These are phyloP conservation scores for Penicillium daleae DNA, from an alignment of 495 filamentous ascomycete genomes.

Conservation along the genomic window DNA sequence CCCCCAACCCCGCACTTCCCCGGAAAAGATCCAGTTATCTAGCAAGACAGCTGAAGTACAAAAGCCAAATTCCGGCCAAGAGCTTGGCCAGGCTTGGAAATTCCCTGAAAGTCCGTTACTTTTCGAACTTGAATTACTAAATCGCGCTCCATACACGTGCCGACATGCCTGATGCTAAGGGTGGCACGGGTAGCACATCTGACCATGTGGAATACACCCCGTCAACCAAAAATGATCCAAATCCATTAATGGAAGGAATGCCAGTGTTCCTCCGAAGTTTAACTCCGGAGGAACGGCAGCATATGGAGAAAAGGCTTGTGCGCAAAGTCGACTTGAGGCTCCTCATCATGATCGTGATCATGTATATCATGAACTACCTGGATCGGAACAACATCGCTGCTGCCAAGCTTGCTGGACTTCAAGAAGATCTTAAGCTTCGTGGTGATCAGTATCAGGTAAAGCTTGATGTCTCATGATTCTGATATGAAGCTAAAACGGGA, in stretches of 20 bases:
- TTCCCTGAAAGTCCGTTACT: not conserved
- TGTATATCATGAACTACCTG: slow-evolving; percentile 56
- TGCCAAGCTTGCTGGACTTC: slow-evolving; percentile 43
- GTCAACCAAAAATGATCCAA: slow-evolving; percentile 10
- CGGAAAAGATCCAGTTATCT: slow-evolving; percentile 5
- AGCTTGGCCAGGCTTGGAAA: slow-evolving; percentile 8
- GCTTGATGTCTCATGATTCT: not conserved
- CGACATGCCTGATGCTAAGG: slow-evolving; percentile 16
- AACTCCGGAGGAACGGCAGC: slow-evolving; percentile 12
- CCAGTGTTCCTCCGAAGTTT: slow-evolving; percentile 13
- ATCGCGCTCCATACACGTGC: not conserved
- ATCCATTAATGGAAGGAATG: slow-evolving; percentile 9
- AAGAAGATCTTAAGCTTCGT: slow-evolving; percentile 45
- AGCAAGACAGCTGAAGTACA: not conserved
- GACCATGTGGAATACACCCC: slow-evolving; percentile 20
- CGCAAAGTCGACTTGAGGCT: slow-evolving; percentile 18
- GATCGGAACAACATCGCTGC: slow-evolving; percentile 49
- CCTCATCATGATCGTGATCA: slow-evolving; percentile 30
- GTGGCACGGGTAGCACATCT: slow-evolving; percentile 1
- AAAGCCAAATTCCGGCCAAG: slow-evolving; percentile 5
- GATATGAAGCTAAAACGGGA: not conserved
- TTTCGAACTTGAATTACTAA: not conserved
- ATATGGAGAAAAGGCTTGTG: slow-evolving; percentile 21
- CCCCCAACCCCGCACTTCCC: slow-evolving; percentile 13
- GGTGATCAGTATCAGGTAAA: slow-evolving; percentile 49